phyloP scores from a whole-genome alignment of 805 yeast species.

The Spathaspora passalidarum region DNA sequence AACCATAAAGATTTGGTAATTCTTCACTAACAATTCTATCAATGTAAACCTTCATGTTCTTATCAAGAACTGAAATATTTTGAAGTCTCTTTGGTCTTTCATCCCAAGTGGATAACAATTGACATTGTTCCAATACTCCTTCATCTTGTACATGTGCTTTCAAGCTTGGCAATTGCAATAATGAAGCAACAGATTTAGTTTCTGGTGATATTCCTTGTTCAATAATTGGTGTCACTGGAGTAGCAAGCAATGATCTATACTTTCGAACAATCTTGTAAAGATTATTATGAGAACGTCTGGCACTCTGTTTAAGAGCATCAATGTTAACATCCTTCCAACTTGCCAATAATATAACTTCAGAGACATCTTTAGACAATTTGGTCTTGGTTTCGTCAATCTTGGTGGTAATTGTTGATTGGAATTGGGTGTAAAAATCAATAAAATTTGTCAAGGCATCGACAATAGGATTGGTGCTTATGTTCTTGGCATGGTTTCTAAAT shows the following conservation, averaged over 20 bases:
- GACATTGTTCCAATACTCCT: slow-evolving; percentile 18
- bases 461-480: slow-evolving; percentile 22
- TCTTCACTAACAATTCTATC: slow-evolving; percentile 26
- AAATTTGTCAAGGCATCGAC: slow-evolving; percentile 53
- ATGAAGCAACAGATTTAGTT: background rate
- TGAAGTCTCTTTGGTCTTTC: slow-evolving; percentile 56
- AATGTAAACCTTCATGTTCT: slow-evolving; percentile 53
- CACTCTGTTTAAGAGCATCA: slow-evolving; percentile 90
- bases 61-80: slow-evolving; percentile 47
- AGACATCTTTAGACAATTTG: slow-evolving; percentile 69
- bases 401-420: slow-evolving; percentile 46
- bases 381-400: slow-evolving; percentile 46
- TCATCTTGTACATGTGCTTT: slow-evolving; percentile 10
- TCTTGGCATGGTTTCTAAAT: slow-evolving; percentile 52
- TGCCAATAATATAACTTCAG: slow-evolving; percentile 83
- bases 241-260: slow-evolving; percentile 62
- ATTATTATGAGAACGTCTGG: slow-evolving; percentile 80
- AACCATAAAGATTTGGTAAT: slow-evolving; percentile 50
- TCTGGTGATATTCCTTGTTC: slow-evolving; percentile 51
- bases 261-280: slow-evolving; percentile 82
- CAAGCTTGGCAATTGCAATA: slow-evolving; percentile 9
- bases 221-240: slow-evolving; percentile 50
- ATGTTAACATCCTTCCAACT: slow-evolving; percentile 97
- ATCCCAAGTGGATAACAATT: slow-evolving; percentile 45
- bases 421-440: slow-evolving; percentile 65